Base-by-base conservation (phyloP, 306 rosid genomes). In the Hippophae rhamnoides region DNA sequence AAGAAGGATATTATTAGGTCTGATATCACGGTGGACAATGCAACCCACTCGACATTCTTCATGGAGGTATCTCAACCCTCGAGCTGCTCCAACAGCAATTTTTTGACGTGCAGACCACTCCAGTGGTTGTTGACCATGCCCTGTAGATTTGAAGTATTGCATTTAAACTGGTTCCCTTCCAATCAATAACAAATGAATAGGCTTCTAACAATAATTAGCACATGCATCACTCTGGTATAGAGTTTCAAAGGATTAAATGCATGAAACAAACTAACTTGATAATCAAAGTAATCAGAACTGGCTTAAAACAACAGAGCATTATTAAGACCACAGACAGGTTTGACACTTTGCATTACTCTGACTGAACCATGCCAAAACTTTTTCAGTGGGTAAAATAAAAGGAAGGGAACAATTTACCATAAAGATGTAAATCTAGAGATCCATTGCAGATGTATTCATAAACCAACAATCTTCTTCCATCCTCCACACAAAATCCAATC, bases 1-100 rank as follows among this genome's bases (percentile, higher is more conserved):
- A 64, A 92, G 88, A 68, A 92, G 96, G 75, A 92, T 88, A 60
- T 92, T 92, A 79, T 88, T 92, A 23, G 99, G 99, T 27, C 99
- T 73, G 82, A 92, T 76, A 61, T 92, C 99, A 14, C 96, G 96
- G 71, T 92, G 99, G 66, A 92, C 92, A 65, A 92, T 92, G 63
- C 99, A 92, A n/a, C 99, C 99, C 60, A 92, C 99, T 72, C 99
- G 80, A 62, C 99, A 92, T 82, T 92, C 99, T 77, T 92, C 99
- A 9, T 92, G 99, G 59, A 92, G 96, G 79, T 92, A 92, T 72
- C 99, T 84, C 81, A 92, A 79, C 64, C 99, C 99, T 54, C 96
- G 86, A 46, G 99, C 93, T 47, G 99, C 99, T 72, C 99, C 96
- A 9, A 92, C 87, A 27, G 96, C 93, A 41, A 85, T 80, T 57